Evolutionary conservation across 768 basidiomycete species (phyloP).

Genomic region (Termitomyces sp.): DNA sequence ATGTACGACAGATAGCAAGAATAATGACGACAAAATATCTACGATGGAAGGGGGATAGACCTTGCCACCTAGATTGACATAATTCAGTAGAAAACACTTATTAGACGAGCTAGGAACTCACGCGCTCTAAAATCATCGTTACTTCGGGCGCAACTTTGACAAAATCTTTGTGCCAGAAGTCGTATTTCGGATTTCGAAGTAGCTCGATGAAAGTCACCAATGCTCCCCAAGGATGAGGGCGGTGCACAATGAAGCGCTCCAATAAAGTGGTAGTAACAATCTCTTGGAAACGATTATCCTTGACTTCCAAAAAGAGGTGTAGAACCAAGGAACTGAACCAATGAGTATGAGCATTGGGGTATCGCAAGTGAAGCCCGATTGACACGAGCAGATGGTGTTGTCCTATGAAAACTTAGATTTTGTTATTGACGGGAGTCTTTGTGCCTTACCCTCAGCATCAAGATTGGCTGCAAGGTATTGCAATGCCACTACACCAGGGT

Average conservation of each 20-base stretch:
- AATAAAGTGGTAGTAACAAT: slow-evolving; percentile 85
- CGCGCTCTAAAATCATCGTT: slow-evolving; percentile 77
- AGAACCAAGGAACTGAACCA: slow-evolving; percentile 94
- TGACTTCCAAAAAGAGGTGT: slow-evolving; percentile 78
- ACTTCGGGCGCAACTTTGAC: slow-evolving; percentile 84
- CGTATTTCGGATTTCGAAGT: slow-evolving; percentile 84
- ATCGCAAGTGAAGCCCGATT: slow-evolving; percentile 92
- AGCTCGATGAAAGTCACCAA: slow-evolving; percentile 91
- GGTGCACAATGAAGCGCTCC: slow-evolving; percentile 89
- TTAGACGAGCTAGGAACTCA: slow-evolving; percentile 30
- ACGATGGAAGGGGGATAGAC: slow-evolving; percentile 66
- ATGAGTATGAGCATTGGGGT: slow-evolving; percentile 97
- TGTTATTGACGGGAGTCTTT: background rate
- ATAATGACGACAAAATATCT: slow-evolving; percentile 62
- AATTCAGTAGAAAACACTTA: slow-evolving; percentile 1
- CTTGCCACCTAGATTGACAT: slow-evolving; percentile 52
- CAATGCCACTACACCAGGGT: slow-evolving; percentile 81
- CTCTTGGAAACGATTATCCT: slow-evolving; percentile 73
- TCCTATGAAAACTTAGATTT: slow-evolving; percentile 38
- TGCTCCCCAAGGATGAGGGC: slow-evolving; percentile 96
- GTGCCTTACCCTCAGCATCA: slow-evolving; percentile 79
- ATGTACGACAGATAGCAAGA: slow-evolving; percentile 77
- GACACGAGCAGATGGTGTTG: slow-evolving; percentile 93
- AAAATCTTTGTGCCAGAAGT: slow-evolving; percentile 88
- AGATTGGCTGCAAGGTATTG: slow-evolving; percentile 79